Conservation (phyloP, 768 basidiomycete species). For the Lentinula edodes region DNA sequence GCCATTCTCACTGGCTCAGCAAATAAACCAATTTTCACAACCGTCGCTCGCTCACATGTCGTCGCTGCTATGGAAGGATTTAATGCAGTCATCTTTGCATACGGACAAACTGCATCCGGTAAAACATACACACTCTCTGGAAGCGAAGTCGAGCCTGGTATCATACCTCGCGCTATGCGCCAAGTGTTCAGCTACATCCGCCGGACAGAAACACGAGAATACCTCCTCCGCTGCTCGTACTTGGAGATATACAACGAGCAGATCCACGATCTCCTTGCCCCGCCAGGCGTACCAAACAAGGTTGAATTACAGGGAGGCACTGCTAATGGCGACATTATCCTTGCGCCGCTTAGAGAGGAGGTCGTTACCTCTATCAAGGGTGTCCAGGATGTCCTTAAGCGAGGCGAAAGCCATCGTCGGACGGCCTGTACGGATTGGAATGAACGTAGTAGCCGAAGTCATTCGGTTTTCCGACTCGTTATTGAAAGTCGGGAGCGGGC, state of each 20-base stretch:
- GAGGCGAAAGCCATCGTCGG: slow-evolving; percentile 82
- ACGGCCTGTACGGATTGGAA: slow-evolving; percentile 99
- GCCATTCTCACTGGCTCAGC: slow-evolving; percentile 73
- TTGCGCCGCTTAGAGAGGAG: slow-evolving; percentile 82
- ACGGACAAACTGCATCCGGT: slow-evolving; percentile 82
- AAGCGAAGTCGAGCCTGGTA: slow-evolving; percentile 80
- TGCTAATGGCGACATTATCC: slow-evolving; percentile 47
- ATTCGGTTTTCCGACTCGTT: slow-evolving; percentile 90
- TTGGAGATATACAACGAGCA: slow-evolving; percentile 97
- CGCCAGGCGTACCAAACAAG: slow-evolving; percentile 49
- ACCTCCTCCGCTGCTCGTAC: slow-evolving; percentile 92
- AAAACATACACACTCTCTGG: slow-evolving; percentile 60
- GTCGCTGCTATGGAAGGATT: slow-evolving; percentile 95
- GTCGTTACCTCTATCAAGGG: slow-evolving; percentile 89
- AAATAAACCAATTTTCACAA: slow-evolving; percentile 74
- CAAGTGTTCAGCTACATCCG: slow-evolving; percentile 87
- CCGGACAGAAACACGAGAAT: slow-evolving; percentile 74
- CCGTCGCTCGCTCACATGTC: slow-evolving; percentile 74
- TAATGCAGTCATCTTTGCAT: slow-evolving; percentile 94
- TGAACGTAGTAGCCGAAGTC: slow-evolving; percentile 88
- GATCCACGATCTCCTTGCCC: slow-evolving; percentile 81
- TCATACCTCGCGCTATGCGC: slow-evolving; percentile 89
- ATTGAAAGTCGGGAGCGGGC: slow-evolving; percentile 78
- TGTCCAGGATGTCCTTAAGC: slow-evolving; percentile 76
- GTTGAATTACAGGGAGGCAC: slow-evolving; percentile 72